phyloP scores from a whole-genome alignment of 2,329 filamentous ascomycete genomes.

The Dichotomopilus funicola region DNA sequence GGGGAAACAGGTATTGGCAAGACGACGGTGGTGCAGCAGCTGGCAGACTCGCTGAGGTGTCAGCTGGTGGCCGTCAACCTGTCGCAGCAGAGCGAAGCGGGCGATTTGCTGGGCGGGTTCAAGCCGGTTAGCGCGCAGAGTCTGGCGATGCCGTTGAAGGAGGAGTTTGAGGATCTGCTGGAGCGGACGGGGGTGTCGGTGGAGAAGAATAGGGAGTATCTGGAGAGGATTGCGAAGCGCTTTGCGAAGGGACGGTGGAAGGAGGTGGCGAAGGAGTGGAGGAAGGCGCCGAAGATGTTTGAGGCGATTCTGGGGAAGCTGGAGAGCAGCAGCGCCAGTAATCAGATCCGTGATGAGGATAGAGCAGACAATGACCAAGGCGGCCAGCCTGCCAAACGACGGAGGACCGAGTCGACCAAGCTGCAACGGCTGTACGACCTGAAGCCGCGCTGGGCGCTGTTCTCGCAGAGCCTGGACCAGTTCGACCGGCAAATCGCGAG shows the following conservation, averaged over 20 bases:
- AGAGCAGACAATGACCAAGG: too few relatives aligned
- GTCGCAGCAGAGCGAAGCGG: constrained; percentile 94
- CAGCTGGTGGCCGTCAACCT: constrained; percentile 90
- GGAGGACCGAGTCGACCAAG: constrained; percentile 57
- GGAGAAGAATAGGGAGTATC: constrained; percentile 80
- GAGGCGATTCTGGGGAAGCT: constrained; percentile 58
- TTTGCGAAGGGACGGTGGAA: constrained; percentile 80
- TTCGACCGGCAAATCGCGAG: constrained; percentile 74
- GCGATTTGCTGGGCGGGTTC: constrained; percentile 92
- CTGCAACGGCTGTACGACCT: constrained; percentile 55
- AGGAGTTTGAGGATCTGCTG: constrained; percentile 90
- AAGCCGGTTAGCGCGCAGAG: constrained; percentile 91
- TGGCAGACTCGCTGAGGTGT: constrained; percentile 76
- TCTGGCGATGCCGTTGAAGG: constrained; percentile 80
- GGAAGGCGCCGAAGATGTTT: constrained; percentile 83
- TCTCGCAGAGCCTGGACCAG: constrained; percentile 65
- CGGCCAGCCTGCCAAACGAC: constrained; percentile 61
- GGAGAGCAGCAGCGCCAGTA: constrained; percentile 38
- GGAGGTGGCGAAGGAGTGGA: constrained; percentile 79
- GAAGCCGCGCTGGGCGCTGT: constrained; percentile 69
- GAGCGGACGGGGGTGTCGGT: constrained; percentile 75
- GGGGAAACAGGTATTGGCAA: constrained; percentile 98
- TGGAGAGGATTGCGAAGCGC: constrained; percentile 72
- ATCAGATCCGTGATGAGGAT: constrained; percentile 29
- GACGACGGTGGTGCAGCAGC: constrained; percentile 89